Percentiles rank a stretch among this genome's conserved stretches.
These are phyloP conservation scores for Gracilaria vermiculophylla DNA, from an alignment of 23 red algal species.

Conservation along the genomic window DNA sequence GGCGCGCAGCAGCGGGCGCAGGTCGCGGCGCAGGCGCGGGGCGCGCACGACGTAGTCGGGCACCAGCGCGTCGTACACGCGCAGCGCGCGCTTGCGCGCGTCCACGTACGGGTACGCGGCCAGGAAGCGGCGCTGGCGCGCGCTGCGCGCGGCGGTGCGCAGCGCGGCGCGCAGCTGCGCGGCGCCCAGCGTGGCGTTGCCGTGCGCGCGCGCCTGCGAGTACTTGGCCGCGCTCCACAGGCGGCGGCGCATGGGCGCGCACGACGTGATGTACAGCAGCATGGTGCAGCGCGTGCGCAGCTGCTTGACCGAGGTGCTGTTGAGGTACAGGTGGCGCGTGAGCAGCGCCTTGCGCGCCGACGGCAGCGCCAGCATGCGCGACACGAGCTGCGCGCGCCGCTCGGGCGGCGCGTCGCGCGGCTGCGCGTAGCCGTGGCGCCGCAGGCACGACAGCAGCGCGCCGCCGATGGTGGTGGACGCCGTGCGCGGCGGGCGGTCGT, in stretches of 20 bases:
- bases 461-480: slow-evolving; percentile 34
- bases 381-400: background rate
- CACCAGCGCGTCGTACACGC: background rate
- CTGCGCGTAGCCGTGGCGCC: background rate
- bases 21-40: background rate
- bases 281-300: slow-evolving; percentile 1
- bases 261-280: slow-evolving; percentile 19
- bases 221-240: slow-evolving; percentile 43
- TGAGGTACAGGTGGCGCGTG: slow-evolving; percentile 32
- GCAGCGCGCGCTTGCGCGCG: background rate
- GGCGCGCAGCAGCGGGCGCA: background rate
- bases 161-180: background rate
- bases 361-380: background rate
- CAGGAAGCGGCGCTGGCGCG: background rate
- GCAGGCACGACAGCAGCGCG: slow-evolving; percentile 12
- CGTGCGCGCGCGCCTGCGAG: background rate
- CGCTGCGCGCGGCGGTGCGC: background rate
- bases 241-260: background rate
- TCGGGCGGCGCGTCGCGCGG: background rate
- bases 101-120: background rate
- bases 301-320: background rate
- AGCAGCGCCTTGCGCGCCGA: slow-evolving; percentile 2
- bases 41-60: slow-evolving; percentile 41
- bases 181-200: background rate
- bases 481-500: slow-evolving; percentile 54